Evolutionary conservation across 1,139 yeast genomes (phyloP).

Genomic region (Taphrina deformans): DNA sequence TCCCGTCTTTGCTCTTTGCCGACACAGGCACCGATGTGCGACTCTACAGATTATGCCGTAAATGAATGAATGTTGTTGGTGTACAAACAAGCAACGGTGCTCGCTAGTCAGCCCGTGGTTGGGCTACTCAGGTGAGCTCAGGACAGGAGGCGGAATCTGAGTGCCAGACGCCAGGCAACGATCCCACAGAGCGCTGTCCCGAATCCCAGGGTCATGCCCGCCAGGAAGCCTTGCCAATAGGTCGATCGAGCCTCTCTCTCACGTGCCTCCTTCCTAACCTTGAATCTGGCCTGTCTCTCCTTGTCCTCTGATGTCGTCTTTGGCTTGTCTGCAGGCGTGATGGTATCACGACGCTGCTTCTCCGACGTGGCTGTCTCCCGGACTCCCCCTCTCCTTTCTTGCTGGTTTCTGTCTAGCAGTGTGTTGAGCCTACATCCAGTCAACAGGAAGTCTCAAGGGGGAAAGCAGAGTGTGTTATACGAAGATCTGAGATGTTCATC

Average conservation of each 20-base stretch:
- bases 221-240: conserved; percentile 8
- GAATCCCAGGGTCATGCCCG: conserved; percentile 9
- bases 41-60: too few species aligned
- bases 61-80: too few species aligned
- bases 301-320: background rate
- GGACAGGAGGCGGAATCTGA: background rate
- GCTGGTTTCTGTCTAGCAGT: background rate
- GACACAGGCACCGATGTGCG: too few species aligned
- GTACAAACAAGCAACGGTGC: too few species aligned
- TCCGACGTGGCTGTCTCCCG: background rate
- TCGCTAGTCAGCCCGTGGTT: too few species aligned
- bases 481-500: conserved; percentile 27
- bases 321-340: conserved; percentile 3
- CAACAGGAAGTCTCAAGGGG: too few species aligned
- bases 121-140: too few species aligned
- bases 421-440: conserved; percentile 3
- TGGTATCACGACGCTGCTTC: conserved; percentile 11
- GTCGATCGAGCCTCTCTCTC: background rate
- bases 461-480: background rate
- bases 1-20: too few species aligned
- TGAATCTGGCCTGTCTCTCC: background rate
- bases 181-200: conserved; percentile 2
- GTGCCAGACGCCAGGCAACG: background rate
- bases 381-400: background rate
- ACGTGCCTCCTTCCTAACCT: background rate